phyloP scores from a whole-genome alignment of 345 rosid genomes.

The Corymbia maculata region DNA sequence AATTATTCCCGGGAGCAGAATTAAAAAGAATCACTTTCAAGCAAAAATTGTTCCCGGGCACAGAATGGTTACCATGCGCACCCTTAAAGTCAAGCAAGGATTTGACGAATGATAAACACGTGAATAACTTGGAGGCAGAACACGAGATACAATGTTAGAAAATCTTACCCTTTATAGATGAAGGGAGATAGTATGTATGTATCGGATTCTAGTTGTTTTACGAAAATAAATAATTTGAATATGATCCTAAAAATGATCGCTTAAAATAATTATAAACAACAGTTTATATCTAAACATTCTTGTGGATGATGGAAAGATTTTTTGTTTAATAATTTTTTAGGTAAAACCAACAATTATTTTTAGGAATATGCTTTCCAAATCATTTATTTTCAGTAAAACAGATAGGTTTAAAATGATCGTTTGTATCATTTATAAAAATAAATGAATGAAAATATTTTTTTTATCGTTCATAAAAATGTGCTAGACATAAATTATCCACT shows the following conservation, averaged over 20 bases:
- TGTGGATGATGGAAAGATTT: too few relatives aligned
- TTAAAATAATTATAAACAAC: background rate
- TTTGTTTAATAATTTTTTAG: too few relatives aligned
- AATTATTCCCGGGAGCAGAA: too few relatives aligned
- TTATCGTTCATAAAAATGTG: background rate
- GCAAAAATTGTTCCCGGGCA: too few relatives aligned
- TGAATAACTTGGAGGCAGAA: background rate
- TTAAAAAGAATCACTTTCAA: too few relatives aligned
- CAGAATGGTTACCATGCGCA: too few relatives aligned
- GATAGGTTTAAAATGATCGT: rapidly evolving
- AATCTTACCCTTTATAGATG: background rate
- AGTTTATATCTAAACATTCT: too few relatives aligned
- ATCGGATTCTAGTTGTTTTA: rapidly evolving
- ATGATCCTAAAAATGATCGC: too few relatives aligned
- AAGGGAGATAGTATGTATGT: background rate
- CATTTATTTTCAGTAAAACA: rapidly evolving
- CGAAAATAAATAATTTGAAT: background rate
- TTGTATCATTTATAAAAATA: too few relatives aligned
- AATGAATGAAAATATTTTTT: background rate
- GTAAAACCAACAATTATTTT: too few relatives aligned
- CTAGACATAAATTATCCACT: background rate
- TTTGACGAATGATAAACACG: background rate
- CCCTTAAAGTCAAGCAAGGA: background rate
- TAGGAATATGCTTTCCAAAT: background rate
- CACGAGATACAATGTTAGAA: background rate